Percentiles rank a stretch among this genome's conserved stretches.
Conservation (phyloP, 129 eudicot species). For the Kitagawia praeruptora region DNA sequence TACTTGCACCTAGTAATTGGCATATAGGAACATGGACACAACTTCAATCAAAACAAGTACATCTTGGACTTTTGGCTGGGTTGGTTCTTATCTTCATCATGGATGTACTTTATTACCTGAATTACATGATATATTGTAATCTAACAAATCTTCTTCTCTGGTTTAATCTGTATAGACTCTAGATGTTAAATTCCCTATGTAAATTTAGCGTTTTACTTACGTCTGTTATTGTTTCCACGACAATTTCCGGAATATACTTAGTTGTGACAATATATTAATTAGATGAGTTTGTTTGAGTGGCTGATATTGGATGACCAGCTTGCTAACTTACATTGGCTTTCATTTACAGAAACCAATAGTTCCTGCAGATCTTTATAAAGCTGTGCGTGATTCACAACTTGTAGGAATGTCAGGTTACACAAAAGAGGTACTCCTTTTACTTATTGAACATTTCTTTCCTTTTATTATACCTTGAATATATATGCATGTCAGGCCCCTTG, state of each 20-base stretch:
- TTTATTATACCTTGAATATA: not conserved
- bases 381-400: slow-evolving; percentile 81
- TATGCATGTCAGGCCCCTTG: not conserved
- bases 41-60: not conserved
- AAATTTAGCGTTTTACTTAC: not conserved
- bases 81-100: not conserved
- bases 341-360: slow-evolving; percentile 78
- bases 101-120: not conserved
- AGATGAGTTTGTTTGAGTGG: not conserved
- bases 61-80: not conserved
- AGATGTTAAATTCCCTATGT: not conserved
- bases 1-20: not conserved
- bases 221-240: not conserved
- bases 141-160: not conserved
- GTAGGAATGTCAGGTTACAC: slow-evolving; percentile 88
- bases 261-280: not conserved
- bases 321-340: slow-evolving; percentile 12
- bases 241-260: not conserved
- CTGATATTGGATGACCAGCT: not conserved
- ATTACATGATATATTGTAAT: not conserved
- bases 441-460: not conserved
- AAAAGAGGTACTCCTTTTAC: slow-evolving; percentile 54
- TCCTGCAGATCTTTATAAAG: slow-evolving; percentile 66
- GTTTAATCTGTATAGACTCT: not conserved
- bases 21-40: not conserved